phyloP scores from a whole-genome alignment of 2,329 filamentous ascomycete genomes.

The Pseudomassariella vexata region DNA sequence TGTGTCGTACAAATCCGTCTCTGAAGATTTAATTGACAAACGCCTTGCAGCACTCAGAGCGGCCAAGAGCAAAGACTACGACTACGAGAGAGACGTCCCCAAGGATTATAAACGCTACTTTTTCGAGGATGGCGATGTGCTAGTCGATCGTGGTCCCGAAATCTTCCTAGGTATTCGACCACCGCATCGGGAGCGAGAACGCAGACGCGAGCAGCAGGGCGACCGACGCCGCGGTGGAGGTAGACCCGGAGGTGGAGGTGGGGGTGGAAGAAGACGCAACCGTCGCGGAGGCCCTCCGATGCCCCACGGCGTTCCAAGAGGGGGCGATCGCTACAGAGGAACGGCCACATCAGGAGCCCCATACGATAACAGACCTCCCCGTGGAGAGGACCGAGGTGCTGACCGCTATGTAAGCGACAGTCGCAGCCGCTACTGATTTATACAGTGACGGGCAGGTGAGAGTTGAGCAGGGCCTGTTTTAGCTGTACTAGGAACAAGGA shows the following conservation, averaged over 20 bases:
- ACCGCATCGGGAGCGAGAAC: constrained; percentile 45
- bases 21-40: constrained; percentile 55
- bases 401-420: constrained; percentile 11
- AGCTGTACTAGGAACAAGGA: too few relatives aligned
- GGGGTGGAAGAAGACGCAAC: constrained; percentile 18
- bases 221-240: constrained; percentile 20
- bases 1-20: constrained; percentile 51
- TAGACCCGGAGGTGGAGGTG: constrained; percentile 13
- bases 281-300: constrained; percentile 20
- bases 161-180: constrained; percentile 60
- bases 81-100: constrained; percentile 32
- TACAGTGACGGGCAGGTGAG: too few relatives aligned
- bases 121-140: constrained; percentile 59
- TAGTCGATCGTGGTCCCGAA: constrained; percentile 70
- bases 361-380: constrained; percentile 16
- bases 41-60: constrained; percentile 54
- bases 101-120: constrained; percentile 63
- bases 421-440: constrained; percentile 6
- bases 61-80: constrained; percentile 36
- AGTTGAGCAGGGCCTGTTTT: too few relatives aligned
- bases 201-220: constrained; percentile 30
- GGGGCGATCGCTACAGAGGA: constrained; percentile 26
- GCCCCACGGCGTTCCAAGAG: constrained; percentile 23
- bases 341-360: constrained; percentile 11
- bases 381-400: constrained; percentile 13